Percentiles rank a stretch among this genome's conserved stretches.
Conservation (phyloP, 2,329 filamentous ascomycete genomes). For the Cytospora piceae region DNA sequence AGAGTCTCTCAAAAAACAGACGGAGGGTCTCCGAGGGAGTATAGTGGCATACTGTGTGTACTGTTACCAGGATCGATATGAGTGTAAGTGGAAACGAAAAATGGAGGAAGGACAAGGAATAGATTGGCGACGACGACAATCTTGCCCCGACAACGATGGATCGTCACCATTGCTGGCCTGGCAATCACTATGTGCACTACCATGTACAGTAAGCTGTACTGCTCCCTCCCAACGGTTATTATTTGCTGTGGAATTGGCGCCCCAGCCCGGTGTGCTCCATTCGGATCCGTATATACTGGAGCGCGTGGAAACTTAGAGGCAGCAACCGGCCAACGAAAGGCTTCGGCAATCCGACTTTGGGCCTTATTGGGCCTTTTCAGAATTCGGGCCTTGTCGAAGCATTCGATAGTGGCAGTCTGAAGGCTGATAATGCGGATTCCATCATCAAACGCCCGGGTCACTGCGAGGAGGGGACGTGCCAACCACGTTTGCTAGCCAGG, state of each 20-base stretch:
- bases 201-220: neutral
- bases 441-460: neutral
- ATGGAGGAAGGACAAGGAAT: too few species aligned
- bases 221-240: neutral
- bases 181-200: neutral
- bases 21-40: neutral
- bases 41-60: neutral
- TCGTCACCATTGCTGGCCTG: neutral
- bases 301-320: neutral
- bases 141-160: neutral
- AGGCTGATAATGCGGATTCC: neutral
- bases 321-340: neutral
- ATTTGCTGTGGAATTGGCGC: neutral
- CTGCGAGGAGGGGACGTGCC: neutral
- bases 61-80: neutral
- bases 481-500: neutral
- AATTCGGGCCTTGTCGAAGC: neutral
- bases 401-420: neutral
- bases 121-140: neutral
- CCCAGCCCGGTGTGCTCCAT: neutral
- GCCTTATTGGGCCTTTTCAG: neutral
- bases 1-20: neutral
- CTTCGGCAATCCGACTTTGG: neutral
- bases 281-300: neutral
- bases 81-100: neutral